These are phyloP conservation scores for Verticillium isaacii DNA, from an alignment of 2,329 filamentous ascomycete species.

Conservation along the genomic window DNA sequence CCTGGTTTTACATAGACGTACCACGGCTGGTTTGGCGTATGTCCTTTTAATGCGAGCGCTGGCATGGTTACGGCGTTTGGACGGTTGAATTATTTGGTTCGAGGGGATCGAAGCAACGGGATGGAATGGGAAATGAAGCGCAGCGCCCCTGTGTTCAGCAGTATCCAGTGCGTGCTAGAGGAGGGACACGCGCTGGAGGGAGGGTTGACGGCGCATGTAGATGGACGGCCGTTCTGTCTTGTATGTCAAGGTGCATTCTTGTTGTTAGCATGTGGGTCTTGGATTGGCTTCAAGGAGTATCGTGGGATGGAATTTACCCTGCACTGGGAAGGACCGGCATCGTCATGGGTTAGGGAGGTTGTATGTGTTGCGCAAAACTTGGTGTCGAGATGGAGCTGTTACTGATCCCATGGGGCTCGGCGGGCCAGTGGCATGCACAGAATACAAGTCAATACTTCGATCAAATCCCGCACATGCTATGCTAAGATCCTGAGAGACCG, in stretches of 20 bases:
- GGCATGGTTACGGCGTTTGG: neutral
- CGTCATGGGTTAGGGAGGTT: neutral
- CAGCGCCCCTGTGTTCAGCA: neutral
- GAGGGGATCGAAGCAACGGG: neutral
- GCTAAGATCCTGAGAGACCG: too few species aligned
- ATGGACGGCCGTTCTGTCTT: neutral
- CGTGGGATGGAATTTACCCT: neutral
- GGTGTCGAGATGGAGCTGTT: neutral
- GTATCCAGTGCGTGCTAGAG: neutral
- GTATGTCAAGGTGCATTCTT: neutral
- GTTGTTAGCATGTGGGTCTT: neutral
- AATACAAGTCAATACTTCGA: neutral
- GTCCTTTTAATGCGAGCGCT: neutral
- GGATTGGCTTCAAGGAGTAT: neutral
- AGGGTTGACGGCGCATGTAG: neutral
- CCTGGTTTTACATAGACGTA: conserved; percentile 26
- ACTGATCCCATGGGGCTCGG: neutral
- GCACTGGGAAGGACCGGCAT: neutral
- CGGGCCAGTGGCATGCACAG: neutral
- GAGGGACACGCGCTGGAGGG: neutral
- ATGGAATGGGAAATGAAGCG: neutral
- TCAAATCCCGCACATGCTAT: too few species aligned
- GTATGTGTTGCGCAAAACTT: neutral
- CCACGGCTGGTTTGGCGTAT: neutral
- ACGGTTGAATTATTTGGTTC: neutral